A percentile compares a stretch with the other conserved stretches of the same genome.
These are phyloP conservation scores for Theileria sp. DNA, from an alignment of 169 alveolate genomes.

Conservation along the genomic window DNA sequence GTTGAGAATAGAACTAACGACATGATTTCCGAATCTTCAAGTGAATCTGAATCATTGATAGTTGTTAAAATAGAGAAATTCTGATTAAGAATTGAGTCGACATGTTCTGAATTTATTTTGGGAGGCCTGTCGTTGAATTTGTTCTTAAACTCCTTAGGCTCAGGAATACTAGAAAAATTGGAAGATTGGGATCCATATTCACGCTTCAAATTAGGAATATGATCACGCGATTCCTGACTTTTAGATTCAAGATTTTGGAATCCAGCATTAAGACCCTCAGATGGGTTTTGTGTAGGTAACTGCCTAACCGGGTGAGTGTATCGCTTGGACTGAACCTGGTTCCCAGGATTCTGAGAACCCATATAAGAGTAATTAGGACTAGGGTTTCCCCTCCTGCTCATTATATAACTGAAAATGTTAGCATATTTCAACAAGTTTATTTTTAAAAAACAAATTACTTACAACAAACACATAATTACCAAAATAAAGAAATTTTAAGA, in stretches of 20 bases:
- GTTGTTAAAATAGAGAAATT: constrained; percentile 17
- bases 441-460: background rate
- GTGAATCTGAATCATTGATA: constrained; percentile 11
- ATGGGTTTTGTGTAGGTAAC: constrained; percentile 1
- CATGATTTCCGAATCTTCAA: constrained; percentile 8
- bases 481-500: background rate
- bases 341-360: background rate
- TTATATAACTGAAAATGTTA: background rate
- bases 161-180: background rate
- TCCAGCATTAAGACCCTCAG: background rate
- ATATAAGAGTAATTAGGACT: constrained; percentile 4
- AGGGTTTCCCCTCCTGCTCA: constrained; percentile 12
- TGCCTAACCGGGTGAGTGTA: background rate
- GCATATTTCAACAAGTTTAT: background rate
- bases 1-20: constrained; percentile 1
- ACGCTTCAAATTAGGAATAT: constrained; percentile 20
- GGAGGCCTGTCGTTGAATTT: background rate
- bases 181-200: constrained; percentile 4
- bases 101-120: constrained; percentile 2
- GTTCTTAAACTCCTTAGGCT: constrained; percentile 1
- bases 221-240: background rate
- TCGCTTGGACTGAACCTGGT: background rate
- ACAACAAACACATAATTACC: background rate
- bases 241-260: background rate
- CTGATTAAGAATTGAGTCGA: constrained; percentile 16